A percentile compares a stretch with the other conserved stretches of the same genome.
phyloP scores from a whole-genome alignment of 2,329 filamentous ascomycete genomes.

The Apiospora phragmitis region DNA sequence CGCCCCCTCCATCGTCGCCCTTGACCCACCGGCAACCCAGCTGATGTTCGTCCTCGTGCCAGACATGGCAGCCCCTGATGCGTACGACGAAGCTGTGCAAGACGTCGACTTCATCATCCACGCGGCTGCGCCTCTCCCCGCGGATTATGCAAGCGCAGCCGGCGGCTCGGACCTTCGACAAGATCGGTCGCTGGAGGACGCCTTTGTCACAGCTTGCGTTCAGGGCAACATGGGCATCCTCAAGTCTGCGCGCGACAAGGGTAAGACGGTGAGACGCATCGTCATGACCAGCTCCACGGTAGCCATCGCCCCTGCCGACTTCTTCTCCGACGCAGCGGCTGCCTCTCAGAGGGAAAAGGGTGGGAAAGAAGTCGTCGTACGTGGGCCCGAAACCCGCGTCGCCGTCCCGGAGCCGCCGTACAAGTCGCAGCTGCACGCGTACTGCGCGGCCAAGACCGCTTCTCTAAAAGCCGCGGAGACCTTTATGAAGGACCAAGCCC shows the following conservation, averaged over 20 bases:
- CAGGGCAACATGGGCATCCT: slow-evolving; percentile 26
- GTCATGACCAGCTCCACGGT: slow-evolving; percentile 31
- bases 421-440: slow-evolving; percentile 15
- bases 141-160: not conserved
- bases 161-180: slow-evolving; percentile 21
- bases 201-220: slow-evolving; percentile 17
- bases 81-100: slow-evolving; percentile 34
- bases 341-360: not conserved
- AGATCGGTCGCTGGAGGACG: slow-evolving; percentile 10
- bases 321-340: not conserved
- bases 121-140: slow-evolving; percentile 25
- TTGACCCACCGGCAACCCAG: slow-evolving; percentile 21
- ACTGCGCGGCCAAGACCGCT: slow-evolving; percentile 18
- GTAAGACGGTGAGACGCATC: slow-evolving; percentile 23
- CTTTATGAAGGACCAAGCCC: not conserved
- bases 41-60: slow-evolving; percentile 35
- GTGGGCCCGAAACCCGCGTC: slow-evolving; percentile 13
- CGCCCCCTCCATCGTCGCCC: slow-evolving; percentile 27
- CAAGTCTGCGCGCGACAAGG: slow-evolving; percentile 19
- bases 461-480: slow-evolving; percentile 12
- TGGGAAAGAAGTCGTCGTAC: not conserved
- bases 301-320: slow-evolving; percentile 22
- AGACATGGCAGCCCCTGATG: slow-evolving; percentile 28
- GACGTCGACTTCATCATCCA: slow-evolving; percentile 31
- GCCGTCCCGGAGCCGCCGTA: slow-evolving; percentile 11